These are phyloP conservation scores for Hymenoscyphus fructigenus DNA, from an alignment of 2,329 filamentous ascomycete species.

Conservation along the genomic window DNA sequence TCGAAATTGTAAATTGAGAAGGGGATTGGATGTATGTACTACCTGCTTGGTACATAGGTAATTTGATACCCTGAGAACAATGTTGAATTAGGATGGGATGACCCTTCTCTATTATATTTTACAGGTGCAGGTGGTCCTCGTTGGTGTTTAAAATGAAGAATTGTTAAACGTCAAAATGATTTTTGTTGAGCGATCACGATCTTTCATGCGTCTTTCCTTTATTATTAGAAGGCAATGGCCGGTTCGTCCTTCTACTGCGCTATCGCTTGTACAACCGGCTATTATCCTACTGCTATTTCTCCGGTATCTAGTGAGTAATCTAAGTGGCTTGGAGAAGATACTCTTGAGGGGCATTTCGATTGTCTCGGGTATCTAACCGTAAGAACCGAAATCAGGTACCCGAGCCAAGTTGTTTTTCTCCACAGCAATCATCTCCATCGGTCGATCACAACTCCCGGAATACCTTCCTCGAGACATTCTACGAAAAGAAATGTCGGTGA, in stretches of 20 bases:
- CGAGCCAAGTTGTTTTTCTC: neutral
- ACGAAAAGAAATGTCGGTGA: neutral
- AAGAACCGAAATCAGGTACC: neutral
- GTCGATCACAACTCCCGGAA: neutral
- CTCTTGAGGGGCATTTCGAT: no score
- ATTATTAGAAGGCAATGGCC: no score
- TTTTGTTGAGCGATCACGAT: no score
- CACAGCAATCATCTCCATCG: neutral
- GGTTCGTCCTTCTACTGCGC: no score
- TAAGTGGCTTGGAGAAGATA: no score
- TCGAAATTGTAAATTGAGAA: constrained; percentile 47
- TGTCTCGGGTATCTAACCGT: no score
- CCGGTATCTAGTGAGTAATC: no score
- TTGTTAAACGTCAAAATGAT: neutral
- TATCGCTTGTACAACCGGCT: no score
- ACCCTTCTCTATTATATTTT: neutral
- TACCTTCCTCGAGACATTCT: neutral
- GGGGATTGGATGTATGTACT: neutral
- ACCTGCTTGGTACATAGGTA: constrained; percentile 1
- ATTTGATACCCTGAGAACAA: neutral
- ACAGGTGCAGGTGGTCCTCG: neutral
- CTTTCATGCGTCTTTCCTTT: no score
- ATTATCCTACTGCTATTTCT: no score
- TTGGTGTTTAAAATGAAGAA: neutral
- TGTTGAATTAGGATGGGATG: neutral